Percentiles rank a stretch among this genome's conserved stretches.
Conservation (phyloP, 1,284 basidiomycete genomes). For the Cutaneotrichosporon cavernicola region DNA sequence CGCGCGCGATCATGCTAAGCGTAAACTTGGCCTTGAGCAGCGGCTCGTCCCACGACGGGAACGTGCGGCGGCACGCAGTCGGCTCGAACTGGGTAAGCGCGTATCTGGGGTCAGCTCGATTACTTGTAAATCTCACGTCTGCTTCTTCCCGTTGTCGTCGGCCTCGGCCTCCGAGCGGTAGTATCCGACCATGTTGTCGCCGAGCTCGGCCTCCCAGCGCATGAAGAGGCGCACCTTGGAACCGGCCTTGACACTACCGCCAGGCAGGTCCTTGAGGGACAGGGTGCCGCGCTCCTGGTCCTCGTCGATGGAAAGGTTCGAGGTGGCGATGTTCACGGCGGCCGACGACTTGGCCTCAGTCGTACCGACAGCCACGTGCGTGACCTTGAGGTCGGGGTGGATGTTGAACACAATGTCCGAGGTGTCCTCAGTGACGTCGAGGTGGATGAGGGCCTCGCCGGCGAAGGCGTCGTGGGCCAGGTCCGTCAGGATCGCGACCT, state of each 20-base stretch:
- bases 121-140: slow-evolving; percentile 35
- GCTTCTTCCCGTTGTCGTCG: slow-evolving; percentile 55
- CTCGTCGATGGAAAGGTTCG: slow-evolving; percentile 59
- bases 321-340: slow-evolving; percentile 52
- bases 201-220: slow-evolving; percentile 61
- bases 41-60: slow-evolving; percentile 91
- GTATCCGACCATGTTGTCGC: slow-evolving; percentile 62
- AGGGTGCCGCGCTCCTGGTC: slow-evolving; percentile 66
- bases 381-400: slow-evolving; percentile 65
- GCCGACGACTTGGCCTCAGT: slow-evolving; percentile 62
- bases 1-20: slow-evolving; percentile 78
- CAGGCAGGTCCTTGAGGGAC: slow-evolving; percentile 62
- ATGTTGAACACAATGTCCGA: slow-evolving; percentile 68
- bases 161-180: slow-evolving; percentile 54
- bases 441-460: slow-evolving; percentile 75
- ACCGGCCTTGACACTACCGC: slow-evolving; percentile 64
- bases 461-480: slow-evolving; percentile 70
- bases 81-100: slow-evolving; percentile 80
- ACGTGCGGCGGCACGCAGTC: slow-evolving; percentile 76
- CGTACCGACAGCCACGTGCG: slow-evolving; percentile 64
- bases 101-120: slow-evolving; percentile 54
- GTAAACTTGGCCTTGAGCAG: slow-evolving; percentile 82
- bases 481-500: slow-evolving; percentile 76
- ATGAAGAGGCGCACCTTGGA: slow-evolving; percentile 58
- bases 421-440: slow-evolving; percentile 70